Base-by-base conservation (phyloP, 2,329 filamentous ascomycete genomes). In the Emericellopsis cladophorae region DNA sequence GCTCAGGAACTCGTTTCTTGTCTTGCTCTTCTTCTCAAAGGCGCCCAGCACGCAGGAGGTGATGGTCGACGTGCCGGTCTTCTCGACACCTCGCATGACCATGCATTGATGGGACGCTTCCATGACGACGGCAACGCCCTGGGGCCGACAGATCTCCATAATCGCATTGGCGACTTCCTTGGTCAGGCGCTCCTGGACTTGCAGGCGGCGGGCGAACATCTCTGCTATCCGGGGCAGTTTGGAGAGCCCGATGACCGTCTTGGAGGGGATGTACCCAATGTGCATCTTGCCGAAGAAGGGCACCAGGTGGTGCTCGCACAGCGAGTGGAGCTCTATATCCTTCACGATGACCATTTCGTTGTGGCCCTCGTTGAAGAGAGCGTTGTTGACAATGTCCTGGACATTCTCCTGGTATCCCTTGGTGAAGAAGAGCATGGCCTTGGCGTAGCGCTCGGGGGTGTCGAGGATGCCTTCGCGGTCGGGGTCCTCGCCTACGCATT, bases 221-320 rank as follows among this genome's bases (percentile, higher is more conserved):
- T 98, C 89, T 41, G 90, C 92, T 49, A 98, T 90, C 46, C 92
- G 82, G 22, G 90, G 90, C 39, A 98, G 74, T 61, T 98, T 98
- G 26, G 89, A 95, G 40, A 98, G 81, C 39, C 92, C 92, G 46
- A 98, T 87, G 40, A 98, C 89, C 44, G 89, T 80, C 56, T 88
- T 78, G 54, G 81, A 79, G 24, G 92, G 92, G 47, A 98, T 96
- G 63, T 98, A 98, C 44, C 89, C 92, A 52, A 98, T 96, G 65
- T 98, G 92, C 86, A 98, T 96, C 86, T 95, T 96, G 53, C 92
- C 92, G 4, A 77, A 90, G 54, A 98, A 98, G 1, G 92, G 92
- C 7, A 98, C 90, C 57, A 98, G 74, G 57, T 98, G 92, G 60
- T 98, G 92, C 66, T 98, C 92, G 68, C 92, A 98, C 35, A 96